Conservation (phyloP, 2,329 filamentous ascomycete genomes). For the Colletotrichum sp. region DNA sequence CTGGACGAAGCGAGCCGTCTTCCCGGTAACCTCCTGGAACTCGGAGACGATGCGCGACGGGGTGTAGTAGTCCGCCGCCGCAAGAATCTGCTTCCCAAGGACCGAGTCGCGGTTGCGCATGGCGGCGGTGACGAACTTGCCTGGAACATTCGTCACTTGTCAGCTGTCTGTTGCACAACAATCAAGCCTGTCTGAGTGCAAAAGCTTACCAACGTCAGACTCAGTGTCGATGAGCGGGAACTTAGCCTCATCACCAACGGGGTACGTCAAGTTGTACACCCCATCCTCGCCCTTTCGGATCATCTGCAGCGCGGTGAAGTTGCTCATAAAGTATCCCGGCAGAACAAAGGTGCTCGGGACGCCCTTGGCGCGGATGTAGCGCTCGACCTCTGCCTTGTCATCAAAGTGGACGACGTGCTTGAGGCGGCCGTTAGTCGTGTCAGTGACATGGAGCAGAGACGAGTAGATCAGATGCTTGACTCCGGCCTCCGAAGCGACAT, state of each 20-base stretch:
- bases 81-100: slow-evolving; percentile 19
- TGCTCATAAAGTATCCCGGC: slow-evolving; percentile 58
- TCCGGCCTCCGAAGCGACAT: slow-evolving; percentile 33
- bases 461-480: slow-evolving; percentile 39
- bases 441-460: slow-evolving; percentile 32
- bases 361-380: slow-evolving; percentile 47
- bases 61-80: slow-evolving; percentile 19
- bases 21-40: slow-evolving; percentile 12
- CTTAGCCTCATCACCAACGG: slow-evolving; percentile 28
- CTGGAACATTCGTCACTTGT: neutral
- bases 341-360: slow-evolving; percentile 54
- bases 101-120: neutral
- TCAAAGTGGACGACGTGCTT: slow-evolving; percentile 46
- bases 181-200: too few species aligned
- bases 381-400: slow-evolving; percentile 50
- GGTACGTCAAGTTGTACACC: slow-evolving; percentile 25
- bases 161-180: too few species aligned
- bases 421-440: slow-evolving; percentile 28
- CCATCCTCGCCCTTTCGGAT: slow-evolving; percentile 31
- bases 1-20: slow-evolving; percentile 6
- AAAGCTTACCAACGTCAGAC: slow-evolving; percentile 35
- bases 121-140: slow-evolving; percentile 18
- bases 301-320: slow-evolving; percentile 35
- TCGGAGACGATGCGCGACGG: slow-evolving; percentile 12
- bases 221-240: slow-evolving; percentile 37